These are phyloP conservation scores for Pseudozyma sp. DNA, from an alignment of 1,284 basidiomycete species.

Conservation along the genomic window DNA sequence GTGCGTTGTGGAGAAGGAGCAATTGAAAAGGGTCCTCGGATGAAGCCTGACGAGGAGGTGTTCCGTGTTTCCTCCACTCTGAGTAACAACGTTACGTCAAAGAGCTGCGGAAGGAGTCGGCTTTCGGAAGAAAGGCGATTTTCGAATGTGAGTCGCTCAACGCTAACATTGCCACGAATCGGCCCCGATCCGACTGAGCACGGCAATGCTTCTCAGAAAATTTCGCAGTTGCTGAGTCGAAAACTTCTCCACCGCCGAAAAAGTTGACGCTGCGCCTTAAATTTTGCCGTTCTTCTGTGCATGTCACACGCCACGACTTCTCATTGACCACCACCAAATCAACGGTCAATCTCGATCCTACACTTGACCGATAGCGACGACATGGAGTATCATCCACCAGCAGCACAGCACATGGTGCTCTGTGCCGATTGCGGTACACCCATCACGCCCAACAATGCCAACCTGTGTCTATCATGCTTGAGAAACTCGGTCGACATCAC, in stretches of 20 bases:
- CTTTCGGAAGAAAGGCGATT: not conserved
- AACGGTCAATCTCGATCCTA: not conserved
- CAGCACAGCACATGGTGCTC: constrained; percentile 67
- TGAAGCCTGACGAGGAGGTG: not conserved
- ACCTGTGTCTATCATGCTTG: constrained; percentile 91
- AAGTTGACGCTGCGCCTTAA: constrained; percentile 21
- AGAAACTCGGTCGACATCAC: constrained; percentile 95
- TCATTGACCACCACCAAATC: not conserved
- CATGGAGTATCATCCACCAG: constrained; percentile 63
- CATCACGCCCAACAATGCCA: constrained; percentile 94
- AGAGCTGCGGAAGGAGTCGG: not conserved
- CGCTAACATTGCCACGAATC: not conserved
- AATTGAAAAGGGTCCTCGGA: too few relatives aligned
- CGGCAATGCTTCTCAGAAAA: constrained; percentile 4
- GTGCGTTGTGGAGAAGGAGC: too few relatives aligned
- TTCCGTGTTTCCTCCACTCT: constrained; percentile 8
- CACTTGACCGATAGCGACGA: not conserved
- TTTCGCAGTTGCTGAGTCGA: constrained; percentile 4
- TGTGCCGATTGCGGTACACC: constrained; percentile 78
- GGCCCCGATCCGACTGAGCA: not conserved
- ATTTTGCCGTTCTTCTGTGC: not conserved
- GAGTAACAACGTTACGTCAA: constrained; percentile 8
- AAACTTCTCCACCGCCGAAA: constrained; percentile 33
- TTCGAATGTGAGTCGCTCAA: too few relatives aligned
- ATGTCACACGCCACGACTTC: too few relatives aligned